These are phyloP conservation scores for Ogataea ganodermae DNA, from an alignment of 805 yeast genomes.

Conservation along the genomic window DNA sequence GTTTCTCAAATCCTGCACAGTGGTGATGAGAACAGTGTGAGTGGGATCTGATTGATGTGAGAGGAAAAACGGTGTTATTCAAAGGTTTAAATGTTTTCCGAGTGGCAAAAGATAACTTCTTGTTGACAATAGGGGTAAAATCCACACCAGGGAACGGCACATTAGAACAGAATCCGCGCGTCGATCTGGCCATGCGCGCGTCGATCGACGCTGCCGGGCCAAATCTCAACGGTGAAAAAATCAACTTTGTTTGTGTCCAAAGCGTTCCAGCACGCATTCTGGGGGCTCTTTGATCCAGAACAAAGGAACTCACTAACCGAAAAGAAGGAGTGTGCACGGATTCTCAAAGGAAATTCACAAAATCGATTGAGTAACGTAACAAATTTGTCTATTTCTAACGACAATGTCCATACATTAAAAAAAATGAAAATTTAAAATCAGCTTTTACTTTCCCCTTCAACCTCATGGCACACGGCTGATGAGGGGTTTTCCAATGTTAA, in stretches of 20 bases:
- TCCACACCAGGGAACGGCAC: conserved; percentile 6
- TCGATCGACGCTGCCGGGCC: conserved; percentile 2
- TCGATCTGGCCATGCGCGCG: background rate
- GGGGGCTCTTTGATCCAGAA: too few relatives aligned
- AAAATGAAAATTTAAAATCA: too few relatives aligned
- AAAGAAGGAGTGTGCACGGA: too few relatives aligned
- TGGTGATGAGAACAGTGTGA: conserved; percentile 14
- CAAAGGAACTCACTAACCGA: too few relatives aligned
- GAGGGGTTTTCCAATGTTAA: too few relatives aligned
- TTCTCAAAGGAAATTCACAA: too few relatives aligned
- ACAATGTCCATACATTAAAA: too few relatives aligned
- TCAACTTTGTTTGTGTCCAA: background rate
- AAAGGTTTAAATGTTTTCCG: background rate
- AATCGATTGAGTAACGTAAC: too few relatives aligned
- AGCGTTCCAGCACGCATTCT: background rate
- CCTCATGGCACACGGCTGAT: too few relatives aligned
- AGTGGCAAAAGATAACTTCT: background rate
- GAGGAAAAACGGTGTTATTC: background rate
- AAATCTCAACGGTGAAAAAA: background rate
- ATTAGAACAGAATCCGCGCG: conserved; percentile 3
- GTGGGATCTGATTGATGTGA: background rate
- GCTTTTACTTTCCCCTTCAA: too few relatives aligned
- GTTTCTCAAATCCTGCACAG: conserved; percentile 17
- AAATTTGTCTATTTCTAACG: too few relatives aligned
- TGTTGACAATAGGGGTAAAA: background rate